Evolutionary conservation across 495 filamentous ascomycete species (phyloP), one percentile per base, ranked within the genome.

Genomic region (Hyaloscypha bicolor): DNA sequence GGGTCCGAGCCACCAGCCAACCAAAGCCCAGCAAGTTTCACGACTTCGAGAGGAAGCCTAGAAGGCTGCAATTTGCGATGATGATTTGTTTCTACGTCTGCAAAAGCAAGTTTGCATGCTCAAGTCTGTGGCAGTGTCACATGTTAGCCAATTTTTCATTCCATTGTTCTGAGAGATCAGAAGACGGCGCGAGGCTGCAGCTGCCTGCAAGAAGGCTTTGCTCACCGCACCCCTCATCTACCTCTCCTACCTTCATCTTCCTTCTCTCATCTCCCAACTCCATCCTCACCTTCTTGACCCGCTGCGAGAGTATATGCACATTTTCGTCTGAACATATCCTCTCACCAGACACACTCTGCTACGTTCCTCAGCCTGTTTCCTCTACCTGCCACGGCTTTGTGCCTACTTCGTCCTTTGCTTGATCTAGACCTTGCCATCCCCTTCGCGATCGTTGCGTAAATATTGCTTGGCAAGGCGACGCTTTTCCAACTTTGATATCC

Each of bases 1-100:
- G 56, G 68, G 66, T 35, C 62, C 37, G 55, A 48, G 59, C 56
- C 19, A 61, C 16, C 19, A 31, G 53, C 42, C 42, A 19, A 48
- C 42, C 42, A 48, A 19, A 14, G 16, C 6, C 42, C 42, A 48
- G 35, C 16, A 14, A 19, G 4, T 48, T 19, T 48, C 42, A 48
- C 42, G 16, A 14, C 16, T 19, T 48, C 16, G 16, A 48, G 42
- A 48, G 42, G 42, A 14, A 48, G 42, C 42, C 42, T 48, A 48
- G 42, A 48, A 48, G 42, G 42, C 42, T 48, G 9, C 11, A 48
- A 48, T 19, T 25, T 25, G 25, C 25, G 25, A 25, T 25, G 25
- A 25, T 25, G 25, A 25, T 25, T 25, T 25, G 25, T 25, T 25
- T 25, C 25, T 25, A 2, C 25, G 25, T 25, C 25, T 25, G 25